Evolutionary conservation across 1,284 basidiomycete genomes (phyloP).

Genomic region (Peniophora sp.): DNA sequence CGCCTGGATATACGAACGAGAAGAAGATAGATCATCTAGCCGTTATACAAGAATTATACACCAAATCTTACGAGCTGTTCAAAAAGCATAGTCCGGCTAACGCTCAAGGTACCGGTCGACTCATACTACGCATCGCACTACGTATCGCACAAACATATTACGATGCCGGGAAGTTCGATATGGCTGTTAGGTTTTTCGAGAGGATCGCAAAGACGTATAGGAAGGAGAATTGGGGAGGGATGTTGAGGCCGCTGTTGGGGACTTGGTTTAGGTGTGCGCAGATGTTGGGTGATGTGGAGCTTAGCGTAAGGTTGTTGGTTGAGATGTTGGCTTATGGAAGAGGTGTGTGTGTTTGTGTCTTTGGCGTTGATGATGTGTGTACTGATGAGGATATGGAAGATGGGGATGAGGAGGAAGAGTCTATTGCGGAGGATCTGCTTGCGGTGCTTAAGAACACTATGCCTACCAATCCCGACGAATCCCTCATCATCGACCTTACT

Average conservation of each 20-base stretch:
- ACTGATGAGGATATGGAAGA: neutral
- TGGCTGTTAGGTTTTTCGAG: constrained; percentile 87
- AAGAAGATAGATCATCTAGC: constrained; percentile 83
- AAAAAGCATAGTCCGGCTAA: constrained; percentile 57
- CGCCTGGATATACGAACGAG: constrained; percentile 74
- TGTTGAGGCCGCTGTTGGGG: constrained; percentile 64
- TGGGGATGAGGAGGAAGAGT: constrained; percentile 35
- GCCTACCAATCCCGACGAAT: constrained; percentile 44
- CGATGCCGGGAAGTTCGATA: constrained; percentile 69
- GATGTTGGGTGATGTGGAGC: constrained; percentile 66
- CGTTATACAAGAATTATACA: constrained; percentile 84
- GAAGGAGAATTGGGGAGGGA: constrained; percentile 67
- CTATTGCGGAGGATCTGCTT: constrained; percentile 57
- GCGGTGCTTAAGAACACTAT: constrained; percentile 68
- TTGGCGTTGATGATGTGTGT: neutral
- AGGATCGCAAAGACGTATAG: constrained; percentile 80
- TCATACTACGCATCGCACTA: constrained; percentile 81
- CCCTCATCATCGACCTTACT: constrained; percentile 53
- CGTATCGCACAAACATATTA: constrained; percentile 82
- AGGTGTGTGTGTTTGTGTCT: constrained; percentile 28
- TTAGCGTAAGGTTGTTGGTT: constrained; percentile 65
- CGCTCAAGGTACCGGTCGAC: constrained; percentile 48
- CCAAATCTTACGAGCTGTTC: constrained; percentile 85
- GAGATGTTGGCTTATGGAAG: constrained; percentile 67
- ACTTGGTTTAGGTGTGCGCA: constrained; percentile 79